Evolutionary conservation across 768 basidiomycete species (phyloP), one percentile per base, ranked within the genome.

Genomic region (Tulasnella calospora): DNA sequence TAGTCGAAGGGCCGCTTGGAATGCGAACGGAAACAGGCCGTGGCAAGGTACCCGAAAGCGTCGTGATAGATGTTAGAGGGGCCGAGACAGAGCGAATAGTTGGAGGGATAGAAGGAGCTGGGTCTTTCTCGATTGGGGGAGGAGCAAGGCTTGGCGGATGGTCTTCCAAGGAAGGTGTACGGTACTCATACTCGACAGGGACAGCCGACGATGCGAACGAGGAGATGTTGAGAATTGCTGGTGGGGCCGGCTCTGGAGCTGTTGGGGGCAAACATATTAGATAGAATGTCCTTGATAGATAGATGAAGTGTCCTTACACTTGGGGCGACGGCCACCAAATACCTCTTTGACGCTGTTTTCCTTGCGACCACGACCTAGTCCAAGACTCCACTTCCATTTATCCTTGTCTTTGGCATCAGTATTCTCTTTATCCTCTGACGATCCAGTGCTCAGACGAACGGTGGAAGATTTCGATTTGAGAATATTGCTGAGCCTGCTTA

Each of bases 351-450:
- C 85, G 8, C 83, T 80, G 87, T 87, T 21, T 85, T 81, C 90
- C 90, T 83, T 92, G 92, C 23, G 89, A 90, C 81, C 91, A 84
- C 13, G 61, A 21, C 92, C 92, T 19, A 92, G 85, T 8, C 92
- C 90, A 79, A 94, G 90, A 80, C 88, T 94, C 72, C 80, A 78
- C 67, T 78, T 81, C 94, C 93, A 94, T 92, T 78, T 76, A 81
- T 85, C 86, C 79, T 84, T 84, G 70, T 87, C 82, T 83, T 83
- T 69, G 23, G 57, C 27, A 6, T 67, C 61, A 33, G 21, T 36
- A 71, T 57, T 72, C 44, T 78, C 71, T 44, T 70, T 77, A 12
- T 41, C 67, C 15, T 36, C 17, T 13, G 40, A 38, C 35, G 47
- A 57, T 41, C 41, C 71, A 1, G 41, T 46, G 69, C 70, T 78